Evolutionary conservation across 2,329 filamentous ascomycete species (phyloP).

Genomic region (Hymenoscyphus fructigenus): DNA sequence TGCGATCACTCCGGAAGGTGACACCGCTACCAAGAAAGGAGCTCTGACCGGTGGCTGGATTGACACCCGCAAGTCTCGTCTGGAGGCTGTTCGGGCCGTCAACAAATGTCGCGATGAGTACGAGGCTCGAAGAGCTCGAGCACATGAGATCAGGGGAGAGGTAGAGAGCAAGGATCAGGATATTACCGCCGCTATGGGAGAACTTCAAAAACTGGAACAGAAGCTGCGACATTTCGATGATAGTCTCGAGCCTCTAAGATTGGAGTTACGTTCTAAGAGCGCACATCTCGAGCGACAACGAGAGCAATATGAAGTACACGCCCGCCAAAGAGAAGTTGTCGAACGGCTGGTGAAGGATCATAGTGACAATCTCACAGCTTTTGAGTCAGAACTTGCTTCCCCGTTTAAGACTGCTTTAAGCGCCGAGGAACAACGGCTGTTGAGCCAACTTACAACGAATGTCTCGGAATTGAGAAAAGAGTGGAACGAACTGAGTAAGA

Average conservation of each 20-base stretch:
- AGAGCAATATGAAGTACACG: slow-evolving; percentile 71
- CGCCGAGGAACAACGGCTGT: slow-evolving; percentile 74
- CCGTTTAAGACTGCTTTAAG: slow-evolving; percentile 92
- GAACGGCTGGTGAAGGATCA: slow-evolving; percentile 74
- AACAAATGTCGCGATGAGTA: slow-evolving; percentile 73
- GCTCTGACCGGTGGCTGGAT: slow-evolving; percentile 94
- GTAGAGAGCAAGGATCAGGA: slow-evolving; percentile 82
- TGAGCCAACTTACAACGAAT: slow-evolving; percentile 67
- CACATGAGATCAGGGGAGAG: slow-evolving; percentile 64
- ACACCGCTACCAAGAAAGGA: slow-evolving; percentile 91
- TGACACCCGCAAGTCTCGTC: slow-evolving; percentile 78
- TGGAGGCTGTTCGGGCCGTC: slow-evolving; percentile 79
- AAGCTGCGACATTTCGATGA: slow-evolving; percentile 74
- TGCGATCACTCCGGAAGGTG: slow-evolving; percentile 91
- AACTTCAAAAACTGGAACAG: slow-evolving; percentile 80
- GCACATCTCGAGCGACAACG: slow-evolving; percentile 70
- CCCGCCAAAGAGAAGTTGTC: slow-evolving; percentile 63
- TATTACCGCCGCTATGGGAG: slow-evolving; percentile 81
- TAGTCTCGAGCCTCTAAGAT: slow-evolving; percentile 76
- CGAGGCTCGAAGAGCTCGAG: slow-evolving; percentile 64
- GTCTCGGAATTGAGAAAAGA: slow-evolving; percentile 75
- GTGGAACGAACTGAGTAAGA: slow-evolving; percentile 71
- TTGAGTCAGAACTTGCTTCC: slow-evolving; percentile 76
- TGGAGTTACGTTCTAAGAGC: slow-evolving; percentile 75
- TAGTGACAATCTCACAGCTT: slow-evolving; percentile 70